These are phyloP conservation scores for Ogataea allantospora DNA, from an alignment of 805 yeast species.

Conservation along the genomic window DNA sequence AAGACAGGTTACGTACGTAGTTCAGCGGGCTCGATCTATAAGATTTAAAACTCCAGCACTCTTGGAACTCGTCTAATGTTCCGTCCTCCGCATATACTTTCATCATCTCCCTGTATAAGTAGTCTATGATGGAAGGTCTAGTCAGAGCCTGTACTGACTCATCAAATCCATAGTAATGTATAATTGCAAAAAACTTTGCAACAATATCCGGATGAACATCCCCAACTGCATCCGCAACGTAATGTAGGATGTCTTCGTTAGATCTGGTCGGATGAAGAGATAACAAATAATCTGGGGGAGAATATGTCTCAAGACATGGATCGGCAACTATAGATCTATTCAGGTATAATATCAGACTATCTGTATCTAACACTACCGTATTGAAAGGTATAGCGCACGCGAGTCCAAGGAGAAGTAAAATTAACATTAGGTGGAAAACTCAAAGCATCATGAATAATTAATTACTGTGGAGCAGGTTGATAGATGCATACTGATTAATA, in stretches of 20 bases:
- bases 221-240: background rate
- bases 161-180: constrained; percentile 1
- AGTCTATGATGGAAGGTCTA: background rate
- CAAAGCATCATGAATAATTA: too few species aligned
- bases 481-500: too few species aligned
- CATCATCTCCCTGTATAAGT: constrained; percentile 1
- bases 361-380: background rate
- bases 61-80: background rate
- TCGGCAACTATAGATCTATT: background rate
- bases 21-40: background rate
- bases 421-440: too few species aligned
- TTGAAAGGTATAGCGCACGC: background rate
- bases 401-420: background rate
- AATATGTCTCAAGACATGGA: background rate
- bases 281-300: background rate
- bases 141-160: background rate
- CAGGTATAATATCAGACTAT: background rate
- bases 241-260: background rate
- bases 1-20: background rate
- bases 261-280: background rate
- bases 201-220: background rate
- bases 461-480: too few species aligned
- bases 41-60: background rate
- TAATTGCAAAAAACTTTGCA: background rate
- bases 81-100: background rate